phyloP scores from a whole-genome alignment of 225 moss, liverwort and hornwort genomes.

The Polytrichum formosum region DNA sequence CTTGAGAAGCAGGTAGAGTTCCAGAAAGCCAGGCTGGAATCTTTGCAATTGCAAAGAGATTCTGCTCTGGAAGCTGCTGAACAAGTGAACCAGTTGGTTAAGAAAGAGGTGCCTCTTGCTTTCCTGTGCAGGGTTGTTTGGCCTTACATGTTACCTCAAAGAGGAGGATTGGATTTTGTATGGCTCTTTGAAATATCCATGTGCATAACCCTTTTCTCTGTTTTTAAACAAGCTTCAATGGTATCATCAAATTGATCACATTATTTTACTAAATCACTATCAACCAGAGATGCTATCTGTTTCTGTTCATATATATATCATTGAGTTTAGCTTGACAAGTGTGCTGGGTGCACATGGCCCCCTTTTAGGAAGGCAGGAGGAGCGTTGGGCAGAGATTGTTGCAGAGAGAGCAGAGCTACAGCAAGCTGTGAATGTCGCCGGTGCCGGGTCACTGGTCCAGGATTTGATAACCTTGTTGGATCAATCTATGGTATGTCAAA shows the following conservation, averaged over 20 bases:
- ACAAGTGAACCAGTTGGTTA: slow-evolving; percentile 32
- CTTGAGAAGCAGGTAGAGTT: slow-evolving; percentile 62
- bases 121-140: not conserved
- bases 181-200: no score
- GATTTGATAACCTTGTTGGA: slow-evolving; percentile 62
- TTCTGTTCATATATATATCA: slow-evolving; percentile 18
- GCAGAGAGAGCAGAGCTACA: slow-evolving; percentile 64
- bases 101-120: slow-evolving; percentile 56
- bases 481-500: slow-evolving; percentile 48
- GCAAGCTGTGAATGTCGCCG: slow-evolving; percentile 52
- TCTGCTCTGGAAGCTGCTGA: slow-evolving; percentile 41
- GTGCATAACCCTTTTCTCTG: no score
- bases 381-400: slow-evolving; percentile 59
- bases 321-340: slow-evolving; percentile 44
- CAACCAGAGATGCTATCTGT: no score
- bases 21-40: slow-evolving; percentile 43
- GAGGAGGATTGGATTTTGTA: no score
- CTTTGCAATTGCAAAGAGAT: slow-evolving; percentile 44
- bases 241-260: no score
- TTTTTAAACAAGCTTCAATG: no score
- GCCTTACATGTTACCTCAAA: no score
- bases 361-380: slow-evolving; percentile 69
- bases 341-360: slow-evolving; percentile 41
- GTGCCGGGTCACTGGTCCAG: slow-evolving; percentile 50
- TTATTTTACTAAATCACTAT: no score